Evolutionary conservation across 208 protist species (phyloP).

Genomic region (Trypanosoma avium): DNA sequence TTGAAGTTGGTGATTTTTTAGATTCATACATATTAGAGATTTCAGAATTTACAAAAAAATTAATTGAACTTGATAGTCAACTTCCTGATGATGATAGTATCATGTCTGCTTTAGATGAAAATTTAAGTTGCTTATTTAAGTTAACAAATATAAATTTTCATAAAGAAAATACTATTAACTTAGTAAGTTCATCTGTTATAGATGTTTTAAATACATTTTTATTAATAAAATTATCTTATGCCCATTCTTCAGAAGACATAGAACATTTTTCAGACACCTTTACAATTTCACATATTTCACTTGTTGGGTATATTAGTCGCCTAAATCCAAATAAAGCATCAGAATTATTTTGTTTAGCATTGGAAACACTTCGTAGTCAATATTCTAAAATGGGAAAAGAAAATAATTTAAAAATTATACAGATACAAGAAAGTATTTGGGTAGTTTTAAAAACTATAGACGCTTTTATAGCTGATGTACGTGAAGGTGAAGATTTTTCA

Average conservation of each 20-base stretch:
- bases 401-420: neutral
- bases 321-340: conserved; percentile 22
- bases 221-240: conserved; percentile 12
- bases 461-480: conserved; percentile 66
- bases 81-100: conserved; percentile 55
- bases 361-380: conserved; percentile 8
- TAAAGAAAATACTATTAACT: neutral
- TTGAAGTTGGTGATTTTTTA: conserved; percentile 2
- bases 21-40: conserved; percentile 17
- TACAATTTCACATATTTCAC: conserved; percentile 62
- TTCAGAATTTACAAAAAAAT: conserved; percentile 6
- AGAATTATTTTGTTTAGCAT: conserved; percentile 9
- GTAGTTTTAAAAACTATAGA: conserved; percentile 49
- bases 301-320: conserved; percentile 65
- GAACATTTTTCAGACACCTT: conserved; percentile 63
- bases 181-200: neutral
- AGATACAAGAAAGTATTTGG: conserved; percentile 64
- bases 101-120: conserved; percentile 70
- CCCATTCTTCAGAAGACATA: conserved; percentile 34
- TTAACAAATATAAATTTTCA: neutral
- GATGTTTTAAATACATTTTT: conserved; percentile 27
- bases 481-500: conserved; percentile 69
- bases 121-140: conserved; percentile 38
- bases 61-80: conserved; percentile 35
- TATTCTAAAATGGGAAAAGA: neutral